A percentile compares a stretch with the other conserved stretches of the same genome.
Evolutionary conservation across 2,329 filamentous ascomycete genomes (phyloP).

Genomic region (Botrytis fabae): DNA sequence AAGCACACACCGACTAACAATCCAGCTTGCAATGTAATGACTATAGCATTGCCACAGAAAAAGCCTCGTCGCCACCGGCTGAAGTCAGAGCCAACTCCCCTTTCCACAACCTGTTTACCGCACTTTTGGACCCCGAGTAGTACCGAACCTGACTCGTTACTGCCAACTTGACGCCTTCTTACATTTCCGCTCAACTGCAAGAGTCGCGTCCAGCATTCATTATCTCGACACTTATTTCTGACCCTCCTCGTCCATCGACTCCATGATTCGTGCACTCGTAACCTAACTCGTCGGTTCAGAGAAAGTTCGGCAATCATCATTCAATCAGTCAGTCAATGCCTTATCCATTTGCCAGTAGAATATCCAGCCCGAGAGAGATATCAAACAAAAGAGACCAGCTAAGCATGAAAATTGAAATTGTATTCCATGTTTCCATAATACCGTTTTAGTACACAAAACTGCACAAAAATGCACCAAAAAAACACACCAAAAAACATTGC

Average conservation of each 20-base stretch:
- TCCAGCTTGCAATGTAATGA: neutral
- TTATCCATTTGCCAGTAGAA: neutral
- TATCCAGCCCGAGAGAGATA: neutral
- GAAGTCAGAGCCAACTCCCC: neutral
- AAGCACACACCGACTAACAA: neutral
- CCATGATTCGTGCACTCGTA: neutral
- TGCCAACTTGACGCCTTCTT: neutral
- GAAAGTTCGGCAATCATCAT: neutral
- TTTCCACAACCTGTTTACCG: neutral
- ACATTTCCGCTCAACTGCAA: neutral
- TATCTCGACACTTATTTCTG: neutral
- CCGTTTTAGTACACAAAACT: neutral
- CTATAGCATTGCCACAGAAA: neutral
- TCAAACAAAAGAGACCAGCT: neutral
- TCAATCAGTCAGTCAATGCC: neutral
- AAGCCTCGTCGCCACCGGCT: neutral
- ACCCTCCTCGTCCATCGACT: neutral
- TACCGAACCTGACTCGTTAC: neutral
- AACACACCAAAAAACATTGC: neutral
- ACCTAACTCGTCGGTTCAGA: neutral
- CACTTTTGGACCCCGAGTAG: neutral
- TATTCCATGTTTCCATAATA: neutral
- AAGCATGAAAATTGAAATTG: neutral
- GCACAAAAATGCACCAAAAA: neutral
- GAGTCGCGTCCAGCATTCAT: neutral